These are phyloP conservation scores for Amylocystis lapponica DNA, from an alignment of 768 basidiomycete species.

Conservation along the genomic window DNA sequence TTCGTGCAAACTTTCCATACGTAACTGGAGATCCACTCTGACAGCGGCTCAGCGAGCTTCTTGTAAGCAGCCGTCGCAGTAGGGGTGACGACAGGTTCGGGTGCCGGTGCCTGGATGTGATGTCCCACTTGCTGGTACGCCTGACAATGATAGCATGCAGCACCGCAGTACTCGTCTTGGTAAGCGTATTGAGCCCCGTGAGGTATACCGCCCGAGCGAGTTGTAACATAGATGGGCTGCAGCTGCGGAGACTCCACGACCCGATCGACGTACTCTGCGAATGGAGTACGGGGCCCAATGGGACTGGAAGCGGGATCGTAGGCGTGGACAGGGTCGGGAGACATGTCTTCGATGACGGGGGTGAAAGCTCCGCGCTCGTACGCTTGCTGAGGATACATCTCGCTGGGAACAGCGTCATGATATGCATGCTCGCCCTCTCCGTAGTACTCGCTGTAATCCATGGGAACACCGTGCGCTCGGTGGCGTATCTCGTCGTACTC, in stretches of 20 bases:
- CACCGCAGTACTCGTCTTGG: slow-evolving; percentile 20
- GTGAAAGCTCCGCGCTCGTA: slow-evolving; percentile 45
- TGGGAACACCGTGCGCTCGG: slow-evolving; percentile 4
- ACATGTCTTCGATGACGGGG: slow-evolving; percentile 50
- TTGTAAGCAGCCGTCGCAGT: slow-evolving; percentile 55
- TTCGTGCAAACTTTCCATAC: slow-evolving; percentile 82
- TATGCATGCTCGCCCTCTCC: slow-evolving; percentile 3
- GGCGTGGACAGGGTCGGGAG: slow-evolving; percentile 45
- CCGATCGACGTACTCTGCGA: slow-evolving; percentile 70
- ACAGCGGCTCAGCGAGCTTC: slow-evolving; percentile 69
- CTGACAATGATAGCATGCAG: slow-evolving; percentile 24
- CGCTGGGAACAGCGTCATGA: neutral
- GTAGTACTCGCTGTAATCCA: slow-evolving; percentile 17
- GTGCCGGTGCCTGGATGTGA: slow-evolving; percentile 28
- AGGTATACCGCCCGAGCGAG: slow-evolving; percentile 1
- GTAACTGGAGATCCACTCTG: slow-evolving; percentile 74
- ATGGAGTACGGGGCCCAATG: slow-evolving; percentile 69
- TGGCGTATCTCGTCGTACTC: slow-evolving; percentile 7
- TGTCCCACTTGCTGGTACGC: slow-evolving; percentile 22
- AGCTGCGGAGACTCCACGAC: slow-evolving; percentile 43
- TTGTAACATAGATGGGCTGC: slow-evolving; percentile 1
- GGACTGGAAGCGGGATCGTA: slow-evolving; percentile 62
- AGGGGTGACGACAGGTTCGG: slow-evolving; percentile 40
- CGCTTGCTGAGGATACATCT: neutral
- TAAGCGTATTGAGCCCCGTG: slow-evolving; percentile 10